Base-by-base conservation (phyloP, 305 asterid species). In the Fraxinus latifolia region DNA sequence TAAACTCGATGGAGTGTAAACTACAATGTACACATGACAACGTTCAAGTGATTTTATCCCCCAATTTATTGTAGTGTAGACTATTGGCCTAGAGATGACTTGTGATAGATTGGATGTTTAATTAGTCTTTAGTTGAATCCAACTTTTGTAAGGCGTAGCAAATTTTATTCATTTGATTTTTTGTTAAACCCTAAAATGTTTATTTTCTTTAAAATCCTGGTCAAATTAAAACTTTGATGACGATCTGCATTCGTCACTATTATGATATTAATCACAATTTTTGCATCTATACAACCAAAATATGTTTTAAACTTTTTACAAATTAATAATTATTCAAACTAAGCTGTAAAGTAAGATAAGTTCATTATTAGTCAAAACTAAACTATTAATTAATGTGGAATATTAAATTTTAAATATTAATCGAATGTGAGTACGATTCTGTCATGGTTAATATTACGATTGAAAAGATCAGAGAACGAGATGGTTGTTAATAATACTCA, bases 221-320 rank as follows among this genome's bases (percentile, higher is more conserved):
- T 53, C 65, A 53, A 53, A n/a, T 53, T 17, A n/a, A 36, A 44
- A 39, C 17, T 65, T 19, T 6, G 76, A 81, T 84, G 87, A 81
- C 85, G 78, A 1, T 3, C 12, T 44, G 17, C 5, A 33, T 72
- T 55, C 87, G 53, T 84, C 87, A 81, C 4, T 2, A 62, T 77
- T 73, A 81, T 75, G 47, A 25, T n/a, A 72, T 32, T n/a, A 32
- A 50, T 50, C 21, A 15, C 60, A 50, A 50, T 15, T 50, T 53
- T 53, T n/a, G 65, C 25, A 53, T n/a, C 62, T 0, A 47, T 53
- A 53, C 25, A 15, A 47, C 19, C 58, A 47, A 47, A 47, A 47
- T 47, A 47, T 15, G 58, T 47, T 47, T 47, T 47, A 0, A 47
- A 14, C 58, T 47, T 47, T 47, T 47, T 47, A 14, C 58, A 47